phyloP scores from a whole-genome alignment of 176 grass and related monocot species.

The Eleusine indica region DNA sequence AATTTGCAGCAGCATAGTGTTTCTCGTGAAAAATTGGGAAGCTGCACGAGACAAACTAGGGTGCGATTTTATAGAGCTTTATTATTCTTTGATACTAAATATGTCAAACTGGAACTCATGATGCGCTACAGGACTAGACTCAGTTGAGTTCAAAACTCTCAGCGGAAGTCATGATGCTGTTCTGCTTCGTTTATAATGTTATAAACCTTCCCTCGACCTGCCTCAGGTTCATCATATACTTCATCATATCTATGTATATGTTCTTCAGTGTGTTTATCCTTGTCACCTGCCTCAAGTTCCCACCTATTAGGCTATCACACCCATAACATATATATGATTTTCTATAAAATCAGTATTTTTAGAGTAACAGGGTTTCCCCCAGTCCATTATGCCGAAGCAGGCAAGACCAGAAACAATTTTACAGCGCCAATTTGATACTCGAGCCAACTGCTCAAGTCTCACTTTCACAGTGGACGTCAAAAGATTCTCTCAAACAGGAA shows the following conservation, averaged over 20 bases:
- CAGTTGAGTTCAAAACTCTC: background rate
- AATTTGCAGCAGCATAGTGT: background rate
- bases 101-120: background rate
- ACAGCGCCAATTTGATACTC: no score
- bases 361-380: no score
- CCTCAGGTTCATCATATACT: no score
- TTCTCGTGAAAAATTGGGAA: background rate
- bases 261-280: background rate
- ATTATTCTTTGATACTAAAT: background rate
- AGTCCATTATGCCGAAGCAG: no score
- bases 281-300: background rate
- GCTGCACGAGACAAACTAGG: background rate
- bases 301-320: background rate
- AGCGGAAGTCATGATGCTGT: background rate
- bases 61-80: background rate
- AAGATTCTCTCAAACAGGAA: no score
- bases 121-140: conserved; percentile 1
- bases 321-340: background rate
- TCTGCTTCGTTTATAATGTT: no score
- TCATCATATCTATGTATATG: background rate
- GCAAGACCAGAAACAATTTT: no score
- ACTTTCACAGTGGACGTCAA: no score
- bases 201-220: no score
- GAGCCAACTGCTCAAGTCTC: no score
- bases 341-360: no score